phyloP scores from a whole-genome alignment of 495 filamentous ascomycete species.

The Aspergillus hancockii region DNA sequence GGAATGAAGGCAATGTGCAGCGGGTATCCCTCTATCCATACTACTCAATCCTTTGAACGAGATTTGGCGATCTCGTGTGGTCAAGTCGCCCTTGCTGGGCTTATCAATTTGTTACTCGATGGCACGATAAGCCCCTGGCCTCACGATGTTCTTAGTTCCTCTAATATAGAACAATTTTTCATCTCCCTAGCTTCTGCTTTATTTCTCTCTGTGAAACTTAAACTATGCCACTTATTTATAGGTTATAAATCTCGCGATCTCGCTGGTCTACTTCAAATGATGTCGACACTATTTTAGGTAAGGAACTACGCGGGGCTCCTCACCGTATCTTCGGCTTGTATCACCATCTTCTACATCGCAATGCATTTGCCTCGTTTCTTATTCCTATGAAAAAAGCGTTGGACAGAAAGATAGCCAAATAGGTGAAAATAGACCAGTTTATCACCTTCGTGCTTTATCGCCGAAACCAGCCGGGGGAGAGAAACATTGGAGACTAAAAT shows the following conservation, averaged over 20 bases:
- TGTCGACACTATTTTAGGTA: neutral
- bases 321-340: slow-evolving; percentile 24
- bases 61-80: neutral
- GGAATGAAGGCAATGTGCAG: neutral
- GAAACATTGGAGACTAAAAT: neutral
- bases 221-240: too few relatives aligned
- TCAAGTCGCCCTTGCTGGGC: neutral
- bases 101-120: neutral
- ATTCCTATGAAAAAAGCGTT: too few relatives aligned
- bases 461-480: neutral
- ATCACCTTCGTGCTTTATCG: too few relatives aligned
- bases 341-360: neutral
- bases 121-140: neutral
- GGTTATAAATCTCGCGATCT: neutral
- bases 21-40: too few relatives aligned
- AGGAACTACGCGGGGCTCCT: slow-evolving; percentile 1
- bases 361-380: neutral
- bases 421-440: too few relatives aligned
- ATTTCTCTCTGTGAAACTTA: neutral
- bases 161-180: neutral
- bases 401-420: too few relatives aligned
- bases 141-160: neutral
- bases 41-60: neutral
- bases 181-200: neutral
- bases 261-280: neutral